A percentile compares a stretch with the other conserved stretches of the same genome.
phyloP scores from a whole-genome alignment of 1,284 basidiomycete species.

The Trichosporon asahii region DNA sequence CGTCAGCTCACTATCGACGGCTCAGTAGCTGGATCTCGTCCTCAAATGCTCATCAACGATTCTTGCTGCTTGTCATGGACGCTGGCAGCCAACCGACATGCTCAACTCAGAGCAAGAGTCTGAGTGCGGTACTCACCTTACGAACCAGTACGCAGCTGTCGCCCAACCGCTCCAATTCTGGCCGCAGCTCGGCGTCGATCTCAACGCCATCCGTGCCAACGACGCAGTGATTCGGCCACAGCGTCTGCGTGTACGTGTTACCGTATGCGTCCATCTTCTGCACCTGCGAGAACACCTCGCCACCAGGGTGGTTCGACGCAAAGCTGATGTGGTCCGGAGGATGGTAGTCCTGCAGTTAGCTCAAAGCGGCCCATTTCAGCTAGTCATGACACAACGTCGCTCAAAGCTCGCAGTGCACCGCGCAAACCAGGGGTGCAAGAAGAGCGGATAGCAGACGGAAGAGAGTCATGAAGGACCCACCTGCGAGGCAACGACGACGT shows the following conservation, averaged over 20 bases:
- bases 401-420: no score
- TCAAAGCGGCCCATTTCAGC: no score
- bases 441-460: no score
- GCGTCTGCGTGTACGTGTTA: constrained; percentile 36
- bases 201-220: constrained; percentile 41
- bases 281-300: constrained; percentile 53
- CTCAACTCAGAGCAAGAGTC: no score
- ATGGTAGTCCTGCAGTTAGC: constrained; percentile 53
- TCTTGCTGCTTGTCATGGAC: no score
- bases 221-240: constrained; percentile 62
- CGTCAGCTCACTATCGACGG: not conserved
- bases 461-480: constrained; percentile 35
- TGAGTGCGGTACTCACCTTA: constrained; percentile 33
- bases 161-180: constrained; percentile 25
- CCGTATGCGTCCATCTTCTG: constrained; percentile 45
- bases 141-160: constrained; percentile 34
- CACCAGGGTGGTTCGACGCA: constrained; percentile 56
- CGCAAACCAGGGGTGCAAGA: no score
- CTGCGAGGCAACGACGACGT: constrained; percentile 56
- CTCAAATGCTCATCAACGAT: no score
- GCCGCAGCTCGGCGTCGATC: constrained; percentile 23
- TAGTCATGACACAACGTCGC: no score
- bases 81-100: no score
- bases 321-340: constrained; percentile 63
- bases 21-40: not conserved